Evolutionary conservation across 1,139 yeast species (phyloP), one percentile per base, ranked within the genome.

Genomic region (Scheffersomyces stambukii): DNA sequence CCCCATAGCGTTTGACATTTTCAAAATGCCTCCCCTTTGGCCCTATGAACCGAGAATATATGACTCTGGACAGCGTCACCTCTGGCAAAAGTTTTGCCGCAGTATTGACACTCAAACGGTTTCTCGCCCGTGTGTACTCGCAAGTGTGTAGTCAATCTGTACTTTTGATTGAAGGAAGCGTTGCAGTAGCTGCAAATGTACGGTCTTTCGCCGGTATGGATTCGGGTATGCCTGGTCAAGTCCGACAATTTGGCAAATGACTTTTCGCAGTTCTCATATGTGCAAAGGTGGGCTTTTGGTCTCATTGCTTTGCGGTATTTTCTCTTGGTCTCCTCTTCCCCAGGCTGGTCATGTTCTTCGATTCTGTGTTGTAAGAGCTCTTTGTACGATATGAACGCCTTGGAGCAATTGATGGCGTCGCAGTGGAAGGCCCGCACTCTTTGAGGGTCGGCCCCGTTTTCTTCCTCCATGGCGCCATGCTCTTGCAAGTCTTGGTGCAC

Each of bases 21-120:
- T 26, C 25, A 38, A 14, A 39, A 37, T 9, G 39, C 39, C 15
- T 34, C 42, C 12, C 45, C 43, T 16, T 37, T 42, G 12, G 30
- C 39, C 12, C 46, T 28, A 29, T 42, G 47, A 23, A 41, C 36
- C 15, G 43, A 45, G 25, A 48, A 47, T 14, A 50, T 45, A 38
- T 51, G 57, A 9, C 49, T 42, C 33, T 49, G 52, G 12, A 48
- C 50, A 3, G 57, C 56, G 41, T 52, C 57, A 21, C 57, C 57
- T 28, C 57, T 34, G 10, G 56, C 55, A 43, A 52, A 52, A 8
- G 38, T 28, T 30, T 49, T 50, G 8, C 42, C 49, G 29, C 57
- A 52, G 35, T 48, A 46, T 14, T 37, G 36, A 31, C 58, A 52
- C 21, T 22, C 28, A 28, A 51, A 51, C 15, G 58, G 58, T 33